These are phyloP conservation scores for Salix suchowensis DNA, from an alignment of 345 rosid genomes.

Conservation along the genomic window DNA sequence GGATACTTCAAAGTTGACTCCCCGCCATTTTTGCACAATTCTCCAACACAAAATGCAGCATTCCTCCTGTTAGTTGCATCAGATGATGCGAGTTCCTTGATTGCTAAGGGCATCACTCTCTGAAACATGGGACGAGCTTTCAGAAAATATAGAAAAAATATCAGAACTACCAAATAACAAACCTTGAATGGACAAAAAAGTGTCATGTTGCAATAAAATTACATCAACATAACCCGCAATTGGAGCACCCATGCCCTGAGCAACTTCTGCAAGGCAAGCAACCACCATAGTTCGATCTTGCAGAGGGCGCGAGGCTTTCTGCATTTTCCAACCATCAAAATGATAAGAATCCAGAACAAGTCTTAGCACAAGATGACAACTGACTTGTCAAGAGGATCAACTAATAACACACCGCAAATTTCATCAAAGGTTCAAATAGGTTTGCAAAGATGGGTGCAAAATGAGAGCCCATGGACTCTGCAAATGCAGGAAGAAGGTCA, in stretches of 20 bases:
- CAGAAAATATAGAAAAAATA: slow-evolving; percentile 5
- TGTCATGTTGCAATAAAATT: slow-evolving; percentile 16
- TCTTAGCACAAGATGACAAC: slow-evolving; percentile 4
- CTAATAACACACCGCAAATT: slow-evolving; percentile 64
- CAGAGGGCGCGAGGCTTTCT: slow-evolving; percentile 81
- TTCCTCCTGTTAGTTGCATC: slow-evolving; percentile 93
- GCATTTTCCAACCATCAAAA: slow-evolving; percentile 26
- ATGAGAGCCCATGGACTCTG: slow-evolving; percentile 88
- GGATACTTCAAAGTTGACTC: slow-evolving; percentile 85
- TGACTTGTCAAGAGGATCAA: neutral
- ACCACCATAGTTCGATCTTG: slow-evolving; percentile 98
- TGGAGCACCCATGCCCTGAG: slow-evolving; percentile 97
- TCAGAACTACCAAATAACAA: neutral
- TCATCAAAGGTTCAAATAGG: slow-evolving; percentile 92
- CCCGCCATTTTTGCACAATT: slow-evolving; percentile 91
- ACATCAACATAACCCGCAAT: slow-evolving; percentile 88
- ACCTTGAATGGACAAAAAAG: neutral
- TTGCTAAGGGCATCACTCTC: slow-evolving; percentile 89
- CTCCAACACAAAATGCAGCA: slow-evolving; percentile 98
- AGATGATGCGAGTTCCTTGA: slow-evolving; percentile 77
- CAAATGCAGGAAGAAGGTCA: slow-evolving; percentile 97
- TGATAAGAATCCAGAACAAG: slow-evolving; percentile 11
- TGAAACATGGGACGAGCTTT: slow-evolving; percentile 39
- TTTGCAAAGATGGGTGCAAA: slow-evolving; percentile 81
- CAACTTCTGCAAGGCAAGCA: slow-evolving; percentile 97